Conservation (phyloP, 805 yeast genomes). For the Yamadazyma endophytica region DNA sequence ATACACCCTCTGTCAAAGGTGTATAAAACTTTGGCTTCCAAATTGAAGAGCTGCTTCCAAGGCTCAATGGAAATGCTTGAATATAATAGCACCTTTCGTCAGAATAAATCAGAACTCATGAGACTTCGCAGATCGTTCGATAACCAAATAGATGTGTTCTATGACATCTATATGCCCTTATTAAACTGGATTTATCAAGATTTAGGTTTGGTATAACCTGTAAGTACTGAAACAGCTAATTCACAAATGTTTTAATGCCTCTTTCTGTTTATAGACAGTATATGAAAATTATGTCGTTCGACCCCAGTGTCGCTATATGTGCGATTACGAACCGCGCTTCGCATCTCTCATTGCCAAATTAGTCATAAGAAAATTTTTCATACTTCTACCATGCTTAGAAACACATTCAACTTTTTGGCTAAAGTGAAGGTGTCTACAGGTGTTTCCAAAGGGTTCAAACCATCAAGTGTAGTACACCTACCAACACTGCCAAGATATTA, state of each 20-base stretch:
- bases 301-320: no score
- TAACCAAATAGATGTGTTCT: constrained; percentile 9
- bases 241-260: neutral
- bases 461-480: neutral
- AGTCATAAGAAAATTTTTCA: constrained; percentile 7
- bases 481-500: constrained; percentile 5
- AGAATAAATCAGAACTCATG: no score
- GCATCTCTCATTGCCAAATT: constrained; percentile 9
- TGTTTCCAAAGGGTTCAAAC: neutral
- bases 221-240: neutral
- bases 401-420: neutral
- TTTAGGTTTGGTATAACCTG: constrained; percentile 12
- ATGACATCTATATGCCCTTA: constrained; percentile 20
- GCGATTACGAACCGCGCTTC: constrained; percentile 43
- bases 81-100: no score
- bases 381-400: constrained; percentile 4
- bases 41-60: neutral
- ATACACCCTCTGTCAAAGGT: neutral
- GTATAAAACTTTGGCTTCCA: no score
- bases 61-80: neutral
- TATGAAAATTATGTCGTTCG: constrained; percentile 8
- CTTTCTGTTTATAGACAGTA: constrained; percentile 1
- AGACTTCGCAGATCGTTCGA: constrained; percentile 2
- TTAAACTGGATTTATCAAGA: constrained; percentile 26
- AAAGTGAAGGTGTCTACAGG: neutral